Conservation (phyloP, 2,329 filamentous ascomycete genomes). For the Pestalotiopsis sp. region DNA sequence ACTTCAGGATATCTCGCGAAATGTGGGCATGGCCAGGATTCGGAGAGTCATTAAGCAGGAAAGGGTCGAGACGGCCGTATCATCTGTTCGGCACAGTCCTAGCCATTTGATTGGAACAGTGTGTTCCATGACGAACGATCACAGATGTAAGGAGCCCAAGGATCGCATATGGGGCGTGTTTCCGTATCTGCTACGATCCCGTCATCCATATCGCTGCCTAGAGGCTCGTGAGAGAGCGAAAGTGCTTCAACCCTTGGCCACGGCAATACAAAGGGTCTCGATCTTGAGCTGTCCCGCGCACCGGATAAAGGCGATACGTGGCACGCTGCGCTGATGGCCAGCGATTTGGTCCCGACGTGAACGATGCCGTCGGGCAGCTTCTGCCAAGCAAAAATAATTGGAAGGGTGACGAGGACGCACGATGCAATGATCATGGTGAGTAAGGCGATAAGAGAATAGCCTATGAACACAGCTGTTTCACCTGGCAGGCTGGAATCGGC, state of each 20-base stretch:
- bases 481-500: conserved; percentile 15
- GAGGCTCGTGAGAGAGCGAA: too few species aligned
- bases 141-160: not conserved
- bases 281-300: not conserved
- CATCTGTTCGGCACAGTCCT: not conserved
- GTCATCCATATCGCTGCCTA: not conserved
- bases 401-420: conserved; percentile 8
- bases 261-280: not conserved
- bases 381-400: conserved; percentile 14
- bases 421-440: conserved; percentile 14
- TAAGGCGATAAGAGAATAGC: conserved; percentile 15
- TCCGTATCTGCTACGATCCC: not conserved
- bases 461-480: conserved; percentile 9
- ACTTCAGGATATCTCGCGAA: not conserved
- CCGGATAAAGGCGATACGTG: conserved; percentile 16
- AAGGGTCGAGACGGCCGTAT: too few species aligned
- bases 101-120: not conserved
- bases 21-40: not conserved
- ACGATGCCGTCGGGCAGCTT: conserved; percentile 17
- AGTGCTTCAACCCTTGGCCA: not conserved
- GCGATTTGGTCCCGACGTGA: conserved; percentile 20
- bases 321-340: conserved; percentile 22
- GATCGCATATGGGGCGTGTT: not conserved
- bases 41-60: not conserved
- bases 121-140: not conserved